Evolutionary conservation across 345 rosid genomes (phyloP).

Genomic region (Lepidium sativum): DNA sequence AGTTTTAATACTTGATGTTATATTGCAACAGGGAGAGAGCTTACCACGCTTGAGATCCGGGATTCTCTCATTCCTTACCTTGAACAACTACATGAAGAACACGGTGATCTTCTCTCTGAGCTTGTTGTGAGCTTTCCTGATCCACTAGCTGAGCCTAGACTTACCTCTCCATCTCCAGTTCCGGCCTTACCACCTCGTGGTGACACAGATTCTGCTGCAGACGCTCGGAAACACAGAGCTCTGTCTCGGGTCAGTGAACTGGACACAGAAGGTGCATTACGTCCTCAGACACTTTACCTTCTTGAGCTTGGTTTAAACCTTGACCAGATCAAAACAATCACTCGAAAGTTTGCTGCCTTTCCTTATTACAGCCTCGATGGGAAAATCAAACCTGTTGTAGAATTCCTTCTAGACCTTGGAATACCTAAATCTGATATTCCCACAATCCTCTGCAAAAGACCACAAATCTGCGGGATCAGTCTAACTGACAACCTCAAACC

Average conservation of each 20-base stretch:
- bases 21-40: constrained; percentile 65
- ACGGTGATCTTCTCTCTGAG: constrained; percentile 48
- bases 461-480: constrained; percentile 86
- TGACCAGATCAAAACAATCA: constrained; percentile 71
- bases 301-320: constrained; percentile 72
- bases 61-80: constrained; percentile 81
- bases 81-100: constrained; percentile 52
- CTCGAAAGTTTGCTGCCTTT: constrained; percentile 66
- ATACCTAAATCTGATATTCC: constrained; percentile 59
- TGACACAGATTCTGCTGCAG: constrained; percentile 26
- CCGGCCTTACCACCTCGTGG: constrained; percentile 27
- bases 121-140: constrained; percentile 69
- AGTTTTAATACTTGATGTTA: not conserved
- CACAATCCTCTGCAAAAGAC: constrained; percentile 56
- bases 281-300: constrained; percentile 65
- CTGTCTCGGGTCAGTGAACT: constrained; percentile 57
- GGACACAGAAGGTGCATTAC: constrained; percentile 50
- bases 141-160: constrained; percentile 39
- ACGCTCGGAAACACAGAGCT: constrained; percentile 50
- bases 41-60: constrained; percentile 80
- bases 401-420: constrained; percentile 78
- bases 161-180: constrained; percentile 6
- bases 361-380: constrained; percentile 79
- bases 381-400: constrained; percentile 79
- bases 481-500: constrained; percentile 66